Percentiles rank a stretch among this genome's conserved stretches.
Conservation (phyloP, 192 early-diverging fungal genomes). For the Kickxella alabastrina region DNA sequence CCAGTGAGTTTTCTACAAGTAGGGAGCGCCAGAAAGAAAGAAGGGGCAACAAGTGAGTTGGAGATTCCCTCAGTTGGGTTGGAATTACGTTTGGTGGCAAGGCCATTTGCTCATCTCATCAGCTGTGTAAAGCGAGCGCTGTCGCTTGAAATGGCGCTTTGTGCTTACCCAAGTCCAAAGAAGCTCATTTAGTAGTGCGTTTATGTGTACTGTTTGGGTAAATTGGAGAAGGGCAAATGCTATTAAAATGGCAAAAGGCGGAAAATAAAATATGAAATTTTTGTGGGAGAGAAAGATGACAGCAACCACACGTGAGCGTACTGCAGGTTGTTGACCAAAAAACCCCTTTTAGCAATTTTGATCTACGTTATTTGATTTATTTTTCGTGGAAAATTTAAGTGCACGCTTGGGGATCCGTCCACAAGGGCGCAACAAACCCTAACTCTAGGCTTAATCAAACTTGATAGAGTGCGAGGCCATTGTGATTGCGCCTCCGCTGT, state of each 20-base stretch:
- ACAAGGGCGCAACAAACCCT: too few species aligned
- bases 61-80: too few species aligned
- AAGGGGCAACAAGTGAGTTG: too few species aligned
- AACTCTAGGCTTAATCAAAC: slow-evolving; percentile 63
- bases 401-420: too few species aligned
- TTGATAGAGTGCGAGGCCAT: slow-evolving; percentile 85
- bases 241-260: too few species aligned
- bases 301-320: too few species aligned
- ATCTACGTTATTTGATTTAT: too few species aligned
- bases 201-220: too few species aligned
- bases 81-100: too few species aligned
- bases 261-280: background rate
- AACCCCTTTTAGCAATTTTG: background rate
- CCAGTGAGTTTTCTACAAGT: slow-evolving; percentile 39
- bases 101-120: background rate
- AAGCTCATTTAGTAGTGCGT: slow-evolving; percentile 41
- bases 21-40: background rate
- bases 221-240: too few species aligned
- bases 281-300: too few species aligned
- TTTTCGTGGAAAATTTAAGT: too few species aligned
- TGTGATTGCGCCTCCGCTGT: slow-evolving; percentile 88
- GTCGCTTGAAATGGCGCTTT: background rate
- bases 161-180: slow-evolving; percentile 48
- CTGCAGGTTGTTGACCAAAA: background rate
- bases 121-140: background rate